Percentiles rank a stretch among this genome's conserved stretches.
Evolutionary conservation across 2,329 filamentous ascomycete genomes (phyloP).

Genomic region (Tolypocladium amazonense): DNA sequence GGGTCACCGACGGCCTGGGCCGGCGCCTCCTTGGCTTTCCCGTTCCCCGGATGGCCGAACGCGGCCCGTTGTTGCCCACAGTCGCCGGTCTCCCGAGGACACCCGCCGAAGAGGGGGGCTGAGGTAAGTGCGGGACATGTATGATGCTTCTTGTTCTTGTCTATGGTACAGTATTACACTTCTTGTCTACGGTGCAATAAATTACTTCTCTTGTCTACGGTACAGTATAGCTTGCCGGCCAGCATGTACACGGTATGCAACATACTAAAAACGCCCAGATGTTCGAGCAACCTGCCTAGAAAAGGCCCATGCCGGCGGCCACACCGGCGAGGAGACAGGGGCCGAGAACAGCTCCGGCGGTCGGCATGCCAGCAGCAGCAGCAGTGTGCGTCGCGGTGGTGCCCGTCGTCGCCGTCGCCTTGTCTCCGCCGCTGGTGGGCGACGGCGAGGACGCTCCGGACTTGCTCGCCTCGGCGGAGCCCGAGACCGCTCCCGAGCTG

Average conservation of each 20-base stretch:
- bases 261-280: neutral
- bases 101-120: neutral
- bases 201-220: neutral
- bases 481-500: neutral
- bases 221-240: neutral
- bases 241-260: neutral
- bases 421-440: neutral
- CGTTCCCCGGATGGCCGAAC: neutral
- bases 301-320: slow-evolving; percentile 15
- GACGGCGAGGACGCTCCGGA: neutral
- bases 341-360: slow-evolving; percentile 13
- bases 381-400: slow-evolving; percentile 22
- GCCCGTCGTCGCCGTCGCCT: slow-evolving; percentile 20
- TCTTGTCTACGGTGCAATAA: neutral
- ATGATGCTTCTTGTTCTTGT: neutral
- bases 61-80: neutral
- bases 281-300: slow-evolving; percentile 7
- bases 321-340: slow-evolving; percentile 15
- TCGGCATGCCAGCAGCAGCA: slow-evolving; percentile 10
- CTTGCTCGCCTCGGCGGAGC: neutral
- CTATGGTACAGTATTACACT: neutral
- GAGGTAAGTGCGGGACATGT: neutral
- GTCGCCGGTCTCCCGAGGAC: neutral
- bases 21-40: neutral
- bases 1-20: neutral